These are phyloP conservation scores for Asterionellopsis glacialis DNA, from an alignment of 108 stramenopile species.

Conservation along the genomic window DNA sequence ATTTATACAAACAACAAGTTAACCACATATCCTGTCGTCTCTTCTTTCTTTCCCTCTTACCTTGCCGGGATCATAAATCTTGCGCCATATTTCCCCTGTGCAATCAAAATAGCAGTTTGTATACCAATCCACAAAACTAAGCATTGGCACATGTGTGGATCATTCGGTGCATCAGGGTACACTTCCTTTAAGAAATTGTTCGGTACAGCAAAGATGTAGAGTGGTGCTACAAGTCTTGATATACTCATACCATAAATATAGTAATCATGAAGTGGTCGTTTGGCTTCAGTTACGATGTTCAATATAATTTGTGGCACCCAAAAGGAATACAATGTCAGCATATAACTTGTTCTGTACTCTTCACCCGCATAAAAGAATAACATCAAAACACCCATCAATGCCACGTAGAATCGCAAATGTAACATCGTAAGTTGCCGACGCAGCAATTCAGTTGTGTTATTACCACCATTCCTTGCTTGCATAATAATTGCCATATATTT, in stretches of 20 bases:
- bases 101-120: conserved; percentile 76
- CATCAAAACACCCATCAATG: conserved; percentile 66
- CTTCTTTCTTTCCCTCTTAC: conserved; percentile 5
- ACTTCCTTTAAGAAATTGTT: conserved; percentile 87
- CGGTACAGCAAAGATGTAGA: conserved; percentile 85
- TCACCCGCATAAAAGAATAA: conserved; percentile 62
- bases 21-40: conserved; percentile 5
- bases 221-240: conserved; percentile 81
- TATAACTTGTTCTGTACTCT: conserved; percentile 44
- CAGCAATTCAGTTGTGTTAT: conserved; percentile 53
- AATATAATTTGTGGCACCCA: conserved; percentile 95
- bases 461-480: conserved; percentile 75
- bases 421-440: conserved; percentile 75
- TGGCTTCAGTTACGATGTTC: conserved; percentile 78
- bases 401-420: conserved; percentile 86
- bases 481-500: conserved; percentile 90
- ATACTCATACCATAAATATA: conserved; percentile 88
- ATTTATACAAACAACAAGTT: too few relatives aligned
- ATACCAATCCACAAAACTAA: conserved; percentile 82
- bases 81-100: conserved; percentile 81
- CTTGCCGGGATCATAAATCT: conserved; percentile 89
- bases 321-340: conserved; percentile 85
- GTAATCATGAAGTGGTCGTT: conserved; percentile 73
- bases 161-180: conserved; percentile 59
- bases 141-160: conserved; percentile 53